These are phyloP conservation scores for Parafenestella ontariensis DNA, from an alignment of 2,329 filamentous ascomycete species.

Conservation along the genomic window DNA sequence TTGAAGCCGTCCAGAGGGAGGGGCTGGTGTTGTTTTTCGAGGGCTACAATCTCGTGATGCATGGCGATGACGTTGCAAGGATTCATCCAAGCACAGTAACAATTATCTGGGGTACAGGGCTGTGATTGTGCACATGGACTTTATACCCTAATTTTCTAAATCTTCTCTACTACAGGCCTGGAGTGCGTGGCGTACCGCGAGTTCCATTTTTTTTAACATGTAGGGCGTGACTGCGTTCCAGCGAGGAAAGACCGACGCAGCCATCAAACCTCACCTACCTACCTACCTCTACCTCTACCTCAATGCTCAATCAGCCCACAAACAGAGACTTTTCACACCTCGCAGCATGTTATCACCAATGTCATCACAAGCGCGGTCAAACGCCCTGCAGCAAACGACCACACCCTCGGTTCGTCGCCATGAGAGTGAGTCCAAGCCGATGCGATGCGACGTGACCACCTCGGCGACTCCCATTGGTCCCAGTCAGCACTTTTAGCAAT, in stretches of 20 bases:
- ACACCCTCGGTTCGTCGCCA: conserved; percentile 10
- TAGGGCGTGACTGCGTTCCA: conserved; percentile 8
- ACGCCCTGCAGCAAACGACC: conserved; percentile 13
- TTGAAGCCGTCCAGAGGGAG: conserved; percentile 46
- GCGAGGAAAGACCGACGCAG: not conserved
- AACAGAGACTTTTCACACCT: not conserved
- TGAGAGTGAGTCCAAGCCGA: conserved; percentile 11
- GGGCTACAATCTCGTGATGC: conserved; percentile 56
- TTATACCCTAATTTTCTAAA: not conserved
- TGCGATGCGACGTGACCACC: conserved; percentile 9
- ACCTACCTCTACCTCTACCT: not conserved
- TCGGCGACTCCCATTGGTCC: conserved; percentile 25
- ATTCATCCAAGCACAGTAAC: not conserved
- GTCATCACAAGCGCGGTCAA: not conserved
- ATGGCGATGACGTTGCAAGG: conserved; percentile 23
- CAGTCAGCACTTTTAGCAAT: not conserved
- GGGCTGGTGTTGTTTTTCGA: conserved; percentile 54
- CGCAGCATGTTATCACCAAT: no score
- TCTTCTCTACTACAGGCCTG: not conserved
- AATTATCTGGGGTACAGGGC: no score
- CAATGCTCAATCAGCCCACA: not conserved
- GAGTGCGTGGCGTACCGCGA: not conserved
- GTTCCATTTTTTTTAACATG: conserved; percentile 6
- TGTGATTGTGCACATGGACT: no score
- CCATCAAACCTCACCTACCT: not conserved